Evolutionary conservation across 164 flowering plant genomes (phyloP), one percentile per base, ranked within the genome.

Genomic region (Magnolia officinalis): DNA sequence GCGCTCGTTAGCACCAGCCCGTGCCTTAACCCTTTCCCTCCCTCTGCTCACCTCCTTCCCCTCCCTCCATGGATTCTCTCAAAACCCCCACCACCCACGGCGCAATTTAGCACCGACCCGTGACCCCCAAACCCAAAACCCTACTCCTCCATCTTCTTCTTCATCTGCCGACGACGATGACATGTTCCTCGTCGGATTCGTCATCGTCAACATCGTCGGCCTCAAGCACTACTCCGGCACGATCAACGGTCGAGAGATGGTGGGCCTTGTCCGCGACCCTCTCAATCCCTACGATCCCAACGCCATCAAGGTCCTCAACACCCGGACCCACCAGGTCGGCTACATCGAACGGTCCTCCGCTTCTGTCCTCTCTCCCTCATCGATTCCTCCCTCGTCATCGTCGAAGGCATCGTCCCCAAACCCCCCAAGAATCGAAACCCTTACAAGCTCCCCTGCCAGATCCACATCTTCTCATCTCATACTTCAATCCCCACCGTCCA

Each of bases 251-350:
- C 84, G 95, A 0, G 92, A 95, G 77, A 78, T 93, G 90, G 97
- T 95, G 66, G 94, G 92, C 65, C 81, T 95, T 26, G 87, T 93
- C 50, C 90, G 97, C 1, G 94, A 95, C 26, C 97, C 98, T 24
- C 70, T 86, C 10, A 92, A 93, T 69, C 86, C 85, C 2, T 74
- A 82, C 75, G 97, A 95, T 65, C 21, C 77, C 10, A 93, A 95
- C 82, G 98, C 98, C 49, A 88, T 95, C 73, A 89, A 87, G 72
- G 98, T 95, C 7, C 73, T 90, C 67, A 89, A 93, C 76, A 92
- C 83, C 4, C 58, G 87, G 8, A 68, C 79, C 31, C 31, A 70
- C 23, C 96, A 92, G 74, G 95, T 95, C n/a, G 99, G 98, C 1
- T 80, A 90, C 81, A 79, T 95, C 68, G 97, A 92, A 29, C 80